Evolutionary conservation across 257 asterid species (phyloP), one percentile per base, ranked within the genome.

Genomic region (Penstemon davidsonii): DNA sequence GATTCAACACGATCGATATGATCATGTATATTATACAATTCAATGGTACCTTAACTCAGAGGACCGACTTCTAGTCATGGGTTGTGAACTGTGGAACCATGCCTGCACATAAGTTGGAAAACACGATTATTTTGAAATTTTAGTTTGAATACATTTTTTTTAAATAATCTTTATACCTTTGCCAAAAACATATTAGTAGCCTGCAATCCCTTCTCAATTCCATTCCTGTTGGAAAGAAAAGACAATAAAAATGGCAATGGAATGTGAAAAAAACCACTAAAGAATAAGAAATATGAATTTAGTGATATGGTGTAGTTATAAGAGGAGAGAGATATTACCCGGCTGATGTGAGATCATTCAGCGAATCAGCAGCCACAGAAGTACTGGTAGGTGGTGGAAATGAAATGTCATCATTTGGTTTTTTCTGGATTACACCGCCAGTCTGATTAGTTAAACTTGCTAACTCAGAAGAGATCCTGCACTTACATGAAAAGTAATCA

Each of bases 11-110:
- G 2, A 1, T 7, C 25, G 37, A 10, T 15, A 1, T 61, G 15
- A 12, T 7, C 13, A 59, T 38, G 36, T 50, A 60, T 25, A 44
- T 0, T 15, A 44, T 46, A n/a, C 10, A 19, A 47, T 6, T 25
- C 7, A 33, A 8, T 9, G 71, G 67, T 84, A 88, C 96, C 96
- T 85, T 68, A 89, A 68, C 76, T 85, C 91, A 7, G 88, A 82
- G 49, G 91, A 85, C 6, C 88, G 88, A 67, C 91, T 89, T 72
- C 97, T 83, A 4, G 97, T 90, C 97, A 90, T 90, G 4, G 97
- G 96, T 74, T 85, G 97, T 76, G 91, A 84, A 43, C 97, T 90
- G 63, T 86, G 91, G 59, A 90, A 87, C 97, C 97, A 90, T 18
- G 97, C 92, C 96, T 89, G 89, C 55, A 55, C 9, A 47, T 36